Base-by-base conservation (phyloP, 192 early-diverging fungal genomes). In the Backusella tarrabulga region DNA sequence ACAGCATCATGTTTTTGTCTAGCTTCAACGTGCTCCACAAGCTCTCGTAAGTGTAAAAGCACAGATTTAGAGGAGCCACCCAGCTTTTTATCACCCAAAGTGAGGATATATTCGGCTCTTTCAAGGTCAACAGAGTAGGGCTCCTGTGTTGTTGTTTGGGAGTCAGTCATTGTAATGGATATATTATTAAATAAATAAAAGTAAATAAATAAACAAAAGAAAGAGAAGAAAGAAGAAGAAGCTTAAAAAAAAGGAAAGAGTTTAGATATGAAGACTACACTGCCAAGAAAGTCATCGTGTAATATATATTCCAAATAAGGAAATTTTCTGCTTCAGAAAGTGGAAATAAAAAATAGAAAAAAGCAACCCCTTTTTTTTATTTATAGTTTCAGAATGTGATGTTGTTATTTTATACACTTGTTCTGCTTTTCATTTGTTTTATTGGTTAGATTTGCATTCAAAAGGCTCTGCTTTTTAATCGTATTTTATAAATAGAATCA, bases 41-140 rank as follows among this genome's bases (percentile, higher is more conserved):
- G 54, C 34, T 77, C 76, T 42, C 76, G 46, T 38, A 77, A 41
- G 1, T 44, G 50, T 66, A 44, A 34, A 2, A 77, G 32, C 5
- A 72, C 42, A 42, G 40, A 15, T 50, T 72, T 72, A 19, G 42
- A 72, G 17, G 44, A 63, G 15, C 56, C 44, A 19, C 44, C 44
- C 34, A 46, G 41, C 29, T 72, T 72, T 19, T 72, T 72, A 14
- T 63, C 56, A 3, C 56, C 56, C 56, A 63, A 63, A 14, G 56
- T 14, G 56, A 63, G 21, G 11, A 63, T 63, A 29, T 63, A 9
- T 3, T 63, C 56, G 11, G 56, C 56, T 63, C 56, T 63, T 29
- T 63, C 56, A 14, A 63, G 21, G 4, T 63, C 56, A 29, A 63
- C 9, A n/a, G 21, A 29, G 23, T 63, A 63, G 29, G 56, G 26